Base-by-base conservation (phyloP, 768 basidiomycete genomes). In the Filobasidium wieringae region DNA sequence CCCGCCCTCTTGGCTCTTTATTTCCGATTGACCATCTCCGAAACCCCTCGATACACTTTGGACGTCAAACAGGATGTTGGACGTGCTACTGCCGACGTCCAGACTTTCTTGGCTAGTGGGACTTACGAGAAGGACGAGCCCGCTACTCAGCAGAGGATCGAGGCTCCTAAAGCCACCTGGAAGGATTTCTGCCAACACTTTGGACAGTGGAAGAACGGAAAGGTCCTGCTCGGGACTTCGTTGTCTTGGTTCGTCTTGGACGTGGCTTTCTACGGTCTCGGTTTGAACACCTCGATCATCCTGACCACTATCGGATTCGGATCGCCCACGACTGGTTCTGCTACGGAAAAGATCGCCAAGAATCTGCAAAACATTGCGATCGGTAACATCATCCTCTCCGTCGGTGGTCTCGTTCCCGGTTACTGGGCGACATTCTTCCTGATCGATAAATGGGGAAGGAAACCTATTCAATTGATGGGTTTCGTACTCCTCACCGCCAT, bases 241-340 rank as follows among this genome's bases (percentile, higher is more conserved):
- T 91, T 84, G 71, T 86, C 84, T 8, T 92, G 89, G 89, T 91
- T 91, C 61, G 88, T 88, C 8, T 80, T 89, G 26, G 88, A 87
- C 64, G 26, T 59, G 17, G 52, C 88, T 8, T 91, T 87, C 76
- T 90, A 91, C 71, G 88, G 88, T 52, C 80, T 93, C 34, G 85
- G 87, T 55, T 80, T 93, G 56, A 92, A 92, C 75, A 86, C 83
- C 2, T 78, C 81, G 33, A 81, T 83, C 69, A 84, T 92, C 62
- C 78, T 92, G 50, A 72, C 76, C 53, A 80, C 84, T 30, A 89
- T 90, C 67, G 75, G 74, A 55, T 88, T 85, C 69, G 87, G 87
- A 51, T 70, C 72, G 9, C 72, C 80, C 19, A 61, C 64, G n/a
- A 63, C 56, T 37, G 64, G 62, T 19, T 33, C 66, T 36, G 58